Base-by-base conservation (phyloP, 257 asterid genomes). In the Coffea eugenioides region DNA sequence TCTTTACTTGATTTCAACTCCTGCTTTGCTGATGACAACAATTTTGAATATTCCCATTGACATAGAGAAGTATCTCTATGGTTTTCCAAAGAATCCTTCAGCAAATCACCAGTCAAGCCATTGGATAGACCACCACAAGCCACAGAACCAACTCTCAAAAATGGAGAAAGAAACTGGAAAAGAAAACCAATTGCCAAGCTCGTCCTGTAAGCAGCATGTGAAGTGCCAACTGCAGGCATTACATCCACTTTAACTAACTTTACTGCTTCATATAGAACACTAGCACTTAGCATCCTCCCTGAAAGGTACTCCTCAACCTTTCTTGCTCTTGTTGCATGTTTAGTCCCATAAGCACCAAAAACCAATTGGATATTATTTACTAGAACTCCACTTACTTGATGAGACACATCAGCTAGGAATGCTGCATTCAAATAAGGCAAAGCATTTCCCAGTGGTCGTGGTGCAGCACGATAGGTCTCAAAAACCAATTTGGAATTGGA, bases 361-460 rank as follows among this genome's bases (percentile, higher is more conserved):
- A 88, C 90, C 75, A 92, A 74, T 52, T 57, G 81, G 51, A 84
- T 69, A 52, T 71, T 68, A 70, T 88, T 85, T 61, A 90, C 82
- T 18, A 83, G 13, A 80, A 84, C 69, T 36, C 92, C 90, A 39
- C 68, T 76, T 74, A 70, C 36, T 77, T 76, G 62, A 72, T 11
- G 71, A 74, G 91, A 88, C 43, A 39, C 43, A 39, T 39, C 43
- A 39, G 43, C 43, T 2, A 39, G 43, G 43, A 39, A 39, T 39
- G 97, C 89, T 59, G 94, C 92, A 69, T 89, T 90, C 70, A 87
- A 69, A 81, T 92, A 92, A 34, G 97, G 92, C 83, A 92, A 81
- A 10, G 97, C 94, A 84, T 84, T 90, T 78, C 97, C 97, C 78
- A 90, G 83, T 52, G 91, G 97, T 77, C 94, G 82, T 36, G 93